Base-by-base conservation (phyloP, 1,284 basidiomycete genomes). In the Cutaneotrichosporon daszewskae region DNA sequence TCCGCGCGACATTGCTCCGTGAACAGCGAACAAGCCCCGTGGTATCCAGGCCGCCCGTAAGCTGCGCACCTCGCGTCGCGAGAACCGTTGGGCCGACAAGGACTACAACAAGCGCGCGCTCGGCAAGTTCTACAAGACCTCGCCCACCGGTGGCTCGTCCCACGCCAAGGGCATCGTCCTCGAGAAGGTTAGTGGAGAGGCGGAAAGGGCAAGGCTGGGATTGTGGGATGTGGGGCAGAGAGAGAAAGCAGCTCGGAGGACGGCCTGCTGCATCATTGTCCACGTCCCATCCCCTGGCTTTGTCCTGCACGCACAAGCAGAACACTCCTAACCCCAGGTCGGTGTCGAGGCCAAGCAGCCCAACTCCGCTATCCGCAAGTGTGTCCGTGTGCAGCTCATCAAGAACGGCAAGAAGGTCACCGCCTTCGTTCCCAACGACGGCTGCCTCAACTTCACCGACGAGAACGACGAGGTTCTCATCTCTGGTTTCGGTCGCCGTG, bases 391-490 rank as follows among this genome's bases (percentile, higher is more conserved):
- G 54, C 95, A 99, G 72, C 81, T 99, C 66, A 98, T 99, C 77
- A 98, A 99, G 83, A 99, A 99, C 79, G 95, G 95, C 67, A 98
- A 98, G 86, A 97, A 98, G 77, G 90, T 92, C 69, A 92, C 90
- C 53, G 89, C 89, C 65, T 94, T 82, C 79, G 80, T 81, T 37
- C 79, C 79, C 59, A 97, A 97, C 75, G 95, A 98, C 72, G 95
- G 95, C 81, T 96, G 92, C 79, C 77, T 97, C 62, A 96, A 96
- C 84, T 95, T 94, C 71, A 69, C 68, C 68, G 92, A 96, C 68
- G 94, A 97, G 82, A 96, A 97, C 81, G 94, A 97, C 76, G 92
- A 96, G 76, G 92, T 98, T 55, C 86, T 97, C 68, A 97, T 98
- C 75, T 95, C 91, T 57, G 95, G 95, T 77, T 99, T 99, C 82